Conservation (phyloP, 257 asterid genomes). For the Solanum commersonii region DNA sequence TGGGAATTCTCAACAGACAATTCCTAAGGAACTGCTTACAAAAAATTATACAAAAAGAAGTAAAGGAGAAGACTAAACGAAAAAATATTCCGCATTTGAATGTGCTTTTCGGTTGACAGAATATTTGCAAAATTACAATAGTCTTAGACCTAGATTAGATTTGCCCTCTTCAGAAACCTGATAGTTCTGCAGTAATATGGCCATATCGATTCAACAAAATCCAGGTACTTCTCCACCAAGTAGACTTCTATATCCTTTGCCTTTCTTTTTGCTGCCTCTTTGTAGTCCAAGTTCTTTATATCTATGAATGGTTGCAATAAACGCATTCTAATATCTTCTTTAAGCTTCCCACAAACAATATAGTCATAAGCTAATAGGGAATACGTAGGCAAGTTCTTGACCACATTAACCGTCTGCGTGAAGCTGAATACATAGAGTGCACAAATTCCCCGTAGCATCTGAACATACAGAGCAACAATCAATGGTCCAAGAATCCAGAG, state of each 20-base stretch:
- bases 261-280: constrained; percentile 20
- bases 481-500: constrained; percentile 84
- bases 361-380: constrained; percentile 18
- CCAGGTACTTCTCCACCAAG: constrained; percentile 54
- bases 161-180: constrained; percentile 73
- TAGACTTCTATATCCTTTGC: constrained; percentile 33
- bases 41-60: not conserved
- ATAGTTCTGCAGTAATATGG: constrained; percentile 60
- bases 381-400: constrained; percentile 42
- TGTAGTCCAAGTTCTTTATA: constrained; percentile 36
- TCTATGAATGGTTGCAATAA: constrained; percentile 38
- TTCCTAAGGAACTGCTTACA: not conserved
- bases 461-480: constrained; percentile 41
- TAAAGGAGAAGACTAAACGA: not conserved
- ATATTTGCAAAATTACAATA: not conserved
- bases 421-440: constrained; percentile 58
- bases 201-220: constrained; percentile 60
- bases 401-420: constrained; percentile 38
- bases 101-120: not conserved
- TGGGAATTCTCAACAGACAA: constrained; percentile 2
- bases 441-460: constrained; percentile 39
- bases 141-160: constrained; percentile 34
- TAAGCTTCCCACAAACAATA: constrained; percentile 42
- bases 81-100: not conserved
- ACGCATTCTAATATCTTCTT: constrained; percentile 21